Base-by-base conservation (phyloP, 176 grass and related monocot species). In the Rhynchospora tenuis region DNA sequence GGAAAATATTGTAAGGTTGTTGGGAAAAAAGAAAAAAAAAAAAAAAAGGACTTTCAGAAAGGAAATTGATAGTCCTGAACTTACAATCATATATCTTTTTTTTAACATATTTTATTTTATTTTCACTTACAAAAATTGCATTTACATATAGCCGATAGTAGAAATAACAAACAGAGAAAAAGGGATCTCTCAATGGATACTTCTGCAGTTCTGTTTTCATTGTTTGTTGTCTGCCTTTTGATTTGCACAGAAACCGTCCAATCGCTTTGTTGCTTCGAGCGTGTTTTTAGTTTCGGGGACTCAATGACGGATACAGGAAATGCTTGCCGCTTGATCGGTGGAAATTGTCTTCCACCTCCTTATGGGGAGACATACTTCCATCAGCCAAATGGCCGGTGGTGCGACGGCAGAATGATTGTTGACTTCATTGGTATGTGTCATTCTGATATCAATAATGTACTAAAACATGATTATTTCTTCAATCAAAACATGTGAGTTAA, bases 281-380 rank as follows among this genome's bases (percentile, higher is more conserved):
- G 80, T 8, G 68, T 83, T 28, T 83, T 83, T 51, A 83, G 60
- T 22, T 83, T 83, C 26, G 80, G 80, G 11, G 80, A 83, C 46
- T 83, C 80, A 4, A 67, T 50, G 13, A 66, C 58, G 0, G 80
- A 83, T 33, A 12, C 22, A 5, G 80, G 80, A 11, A 83, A 63
- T 10, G 1, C 0, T 3, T 83, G 55, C 58, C 31, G 6, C 22
- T 1, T 26, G 29, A 4, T 0, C 6, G 22, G 31, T 19, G 42
- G 23, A 43, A 33, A 38, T 2, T 52, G 55, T 22, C 31, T 33
- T 33, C 0, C 2, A 44, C 80, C 13, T 83, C 80, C 80, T 22
- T 83, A 23, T 69, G 80, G 80, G n/a, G 28, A 83, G 46, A 83
- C 80, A 44, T 83, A 67, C 29, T 83, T 83, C 31, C 80, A 83